Conservation (phyloP, 2,329 filamentous ascomycete species). For the Aureobasidium melanogenum region DNA sequence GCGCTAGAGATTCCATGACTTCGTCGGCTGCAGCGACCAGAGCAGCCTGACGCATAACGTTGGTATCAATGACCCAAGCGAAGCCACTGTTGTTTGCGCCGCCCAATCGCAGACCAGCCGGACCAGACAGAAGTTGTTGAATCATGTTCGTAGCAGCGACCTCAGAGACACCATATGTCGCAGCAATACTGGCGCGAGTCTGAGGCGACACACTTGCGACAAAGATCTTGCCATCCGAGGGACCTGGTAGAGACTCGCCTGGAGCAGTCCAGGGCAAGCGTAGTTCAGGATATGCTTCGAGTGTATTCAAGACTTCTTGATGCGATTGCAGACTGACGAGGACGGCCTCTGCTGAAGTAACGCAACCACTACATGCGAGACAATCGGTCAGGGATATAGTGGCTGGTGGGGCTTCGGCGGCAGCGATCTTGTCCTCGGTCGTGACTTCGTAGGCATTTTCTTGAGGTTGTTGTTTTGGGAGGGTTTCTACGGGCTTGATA, state of each 20-base stretch:
- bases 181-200: constrained; percentile 78
- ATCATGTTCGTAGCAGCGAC: constrained; percentile 73
- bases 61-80: constrained; percentile 85
- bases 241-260: constrained; percentile 11
- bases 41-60: constrained; percentile 69
- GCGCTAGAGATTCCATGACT: constrained; percentile 29
- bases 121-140: constrained; percentile 65
- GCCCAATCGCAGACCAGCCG: constrained; percentile 57
- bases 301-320: constrained; percentile 73
- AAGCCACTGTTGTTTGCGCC: constrained; percentile 70
- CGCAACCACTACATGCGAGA: constrained; percentile 92
- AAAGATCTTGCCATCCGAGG: constrained; percentile 60
- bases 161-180: constrained; percentile 68
- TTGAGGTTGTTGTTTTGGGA: constrained; percentile 52
- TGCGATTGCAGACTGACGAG: constrained; percentile 92
- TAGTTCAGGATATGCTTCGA: constrained; percentile 55
- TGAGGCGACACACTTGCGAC: constrained; percentile 92
- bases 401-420: constrained; percentile 56
- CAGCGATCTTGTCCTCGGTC: constrained; percentile 68
- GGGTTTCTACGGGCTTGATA: constrained; percentile 92
- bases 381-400: constrained; percentile 96
- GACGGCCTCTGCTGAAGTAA: constrained; percentile 96
- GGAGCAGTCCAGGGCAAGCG: constrained; percentile 22
- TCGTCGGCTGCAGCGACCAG: constrained; percentile 54
- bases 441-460: constrained; percentile 74